Conservation (phyloP, 2,329 filamentous ascomycete genomes). For the Acrodontium crateriforme region DNA sequence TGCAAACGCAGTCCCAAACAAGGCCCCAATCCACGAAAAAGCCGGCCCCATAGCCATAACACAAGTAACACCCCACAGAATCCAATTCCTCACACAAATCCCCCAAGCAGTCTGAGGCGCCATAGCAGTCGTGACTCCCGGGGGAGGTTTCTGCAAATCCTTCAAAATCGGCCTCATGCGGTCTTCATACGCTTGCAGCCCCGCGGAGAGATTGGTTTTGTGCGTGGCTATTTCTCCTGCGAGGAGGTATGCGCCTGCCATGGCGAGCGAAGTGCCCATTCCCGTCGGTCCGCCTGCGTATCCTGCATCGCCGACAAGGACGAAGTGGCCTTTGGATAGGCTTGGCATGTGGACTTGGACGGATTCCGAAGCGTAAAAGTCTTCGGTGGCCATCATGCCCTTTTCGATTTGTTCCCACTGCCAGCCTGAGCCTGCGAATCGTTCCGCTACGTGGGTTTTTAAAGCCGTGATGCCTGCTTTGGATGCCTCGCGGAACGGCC, state of each 20-base stretch:
- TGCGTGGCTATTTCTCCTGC: conserved; percentile 15
- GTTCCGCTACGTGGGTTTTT: conserved; percentile 19
- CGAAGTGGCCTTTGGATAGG: conserved; percentile 23
- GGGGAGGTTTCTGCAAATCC: conserved; percentile 9
- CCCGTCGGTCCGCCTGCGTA: conserved; percentile 23
- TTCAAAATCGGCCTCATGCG: conserved; percentile 10
- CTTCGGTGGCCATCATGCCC: conserved; percentile 8
- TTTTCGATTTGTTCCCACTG: conserved; percentile 8
- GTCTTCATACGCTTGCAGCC: conserved; percentile 12
- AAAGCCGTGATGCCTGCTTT: conserved; percentile 23
- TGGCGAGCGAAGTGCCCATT: conserved; percentile 22
- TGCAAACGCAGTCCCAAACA: too few relatives aligned
- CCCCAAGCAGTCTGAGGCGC: conserved; percentile 5
- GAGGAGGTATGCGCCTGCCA: conserved; percentile 22
- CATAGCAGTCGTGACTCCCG: conserved; percentile 4
- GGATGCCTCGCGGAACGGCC: conserved; percentile 28
- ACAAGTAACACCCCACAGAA: too few relatives aligned
- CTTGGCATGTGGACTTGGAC: conserved; percentile 22
- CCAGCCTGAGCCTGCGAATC: conserved; percentile 12
- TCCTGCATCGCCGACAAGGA: conserved; percentile 29
- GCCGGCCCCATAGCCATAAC: too few relatives aligned
- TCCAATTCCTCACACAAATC: conserved; percentile 2
- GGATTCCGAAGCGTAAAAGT: conserved; percentile 16
- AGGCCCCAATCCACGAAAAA: too few relatives aligned
- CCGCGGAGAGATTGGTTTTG: conserved; percentile 9